Conservation (phyloP, 495 filamentous ascomycete species). For the Neurospora terricola region DNA sequence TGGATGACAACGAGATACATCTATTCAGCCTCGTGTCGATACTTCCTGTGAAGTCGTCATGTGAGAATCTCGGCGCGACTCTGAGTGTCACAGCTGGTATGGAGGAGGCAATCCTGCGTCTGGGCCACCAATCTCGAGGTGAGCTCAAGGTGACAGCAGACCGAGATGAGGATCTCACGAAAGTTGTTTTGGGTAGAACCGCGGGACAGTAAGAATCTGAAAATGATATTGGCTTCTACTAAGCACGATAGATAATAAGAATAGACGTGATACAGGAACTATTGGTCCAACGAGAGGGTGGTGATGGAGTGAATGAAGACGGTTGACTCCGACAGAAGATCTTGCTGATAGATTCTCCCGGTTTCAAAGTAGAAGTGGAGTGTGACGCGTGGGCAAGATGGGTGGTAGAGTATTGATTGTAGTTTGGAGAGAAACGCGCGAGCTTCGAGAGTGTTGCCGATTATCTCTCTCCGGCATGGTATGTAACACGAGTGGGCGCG, state of each 20-base stretch:
- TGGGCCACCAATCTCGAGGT: not conserved
- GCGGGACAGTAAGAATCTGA: not conserved
- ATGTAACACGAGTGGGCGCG: too few species aligned
- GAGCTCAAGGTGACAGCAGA: not conserved
- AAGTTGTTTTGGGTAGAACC: accelerated
- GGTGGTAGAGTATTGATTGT: not conserved
- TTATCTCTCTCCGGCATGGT: not conserved
- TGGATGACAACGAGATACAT: not conserved
- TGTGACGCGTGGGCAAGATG: not conserved
- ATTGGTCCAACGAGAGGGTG: not conserved
- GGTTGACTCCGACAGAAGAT: not conserved
- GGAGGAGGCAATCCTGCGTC: not conserved
- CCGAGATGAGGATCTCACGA: not conserved
- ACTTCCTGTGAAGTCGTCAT: not conserved
- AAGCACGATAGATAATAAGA: not conserved
- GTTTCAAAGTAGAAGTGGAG: not conserved
- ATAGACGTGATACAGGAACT: not conserved
- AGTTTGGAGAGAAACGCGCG: not conserved
- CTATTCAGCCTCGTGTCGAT: not conserved
- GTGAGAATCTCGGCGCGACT: not conserved
- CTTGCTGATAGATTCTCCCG: not conserved
- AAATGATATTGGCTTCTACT: not conserved
- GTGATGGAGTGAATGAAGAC: not conserved
- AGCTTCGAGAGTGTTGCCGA: not conserved
- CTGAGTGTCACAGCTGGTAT: not conserved